A percentile compares a stretch with the other conserved stretches of the same genome.
These are phyloP conservation scores for Phytophthora parvispora DNA, from an alignment of 352 stramenopile species.

Conservation along the genomic window DNA sequence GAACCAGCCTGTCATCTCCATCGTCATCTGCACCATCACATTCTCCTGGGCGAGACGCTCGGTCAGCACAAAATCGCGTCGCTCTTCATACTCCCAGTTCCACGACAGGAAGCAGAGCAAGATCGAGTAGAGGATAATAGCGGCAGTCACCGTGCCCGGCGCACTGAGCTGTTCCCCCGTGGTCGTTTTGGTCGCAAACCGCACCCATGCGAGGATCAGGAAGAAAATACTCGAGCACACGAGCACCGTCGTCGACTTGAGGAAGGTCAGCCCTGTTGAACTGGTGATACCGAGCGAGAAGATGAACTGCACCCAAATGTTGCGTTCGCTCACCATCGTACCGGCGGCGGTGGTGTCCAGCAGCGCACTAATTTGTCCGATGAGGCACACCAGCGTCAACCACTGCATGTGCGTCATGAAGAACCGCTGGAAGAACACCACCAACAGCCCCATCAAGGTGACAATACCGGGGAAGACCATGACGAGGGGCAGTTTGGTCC, in stretches of 20 bases:
- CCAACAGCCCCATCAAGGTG: conserved; percentile 77
- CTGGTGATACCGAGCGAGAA: conserved; percentile 87
- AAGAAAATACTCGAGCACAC: conserved; percentile 76
- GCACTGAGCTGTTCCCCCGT: conserved; percentile 65
- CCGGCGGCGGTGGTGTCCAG: conserved; percentile 81
- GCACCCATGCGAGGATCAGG: conserved; percentile 79
- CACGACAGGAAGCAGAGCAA: conserved; percentile 83
- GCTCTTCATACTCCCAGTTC: conserved; percentile 92
- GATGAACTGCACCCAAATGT: conserved; percentile 91
- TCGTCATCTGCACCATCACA: conserved; percentile 90
- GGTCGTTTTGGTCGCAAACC: conserved; percentile 42
- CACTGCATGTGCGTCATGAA: conserved; percentile 68
- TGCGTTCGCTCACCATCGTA: conserved; percentile 80
- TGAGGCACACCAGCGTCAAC: conserved; percentile 71
- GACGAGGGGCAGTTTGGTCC: conserved; percentile 76
- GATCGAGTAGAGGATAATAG: conserved; percentile 83
- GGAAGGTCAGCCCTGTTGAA: conserved; percentile 80
- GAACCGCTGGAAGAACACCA: conserved; percentile 67
- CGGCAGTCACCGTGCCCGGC: conserved; percentile 75
- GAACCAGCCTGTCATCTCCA: conserved; percentile 92
- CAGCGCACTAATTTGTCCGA: conserved; percentile 79
- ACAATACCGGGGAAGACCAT: conserved; percentile 89
- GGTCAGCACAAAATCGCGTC: conserved; percentile 86
- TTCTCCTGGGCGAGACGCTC: conserved; percentile 88
- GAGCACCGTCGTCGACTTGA: conserved; percentile 72